Evolutionary conservation across 2,329 filamentous ascomycete genomes (phyloP), one percentile per base, ranked within the genome.

Genomic region (Erysiphe pisi): DNA sequence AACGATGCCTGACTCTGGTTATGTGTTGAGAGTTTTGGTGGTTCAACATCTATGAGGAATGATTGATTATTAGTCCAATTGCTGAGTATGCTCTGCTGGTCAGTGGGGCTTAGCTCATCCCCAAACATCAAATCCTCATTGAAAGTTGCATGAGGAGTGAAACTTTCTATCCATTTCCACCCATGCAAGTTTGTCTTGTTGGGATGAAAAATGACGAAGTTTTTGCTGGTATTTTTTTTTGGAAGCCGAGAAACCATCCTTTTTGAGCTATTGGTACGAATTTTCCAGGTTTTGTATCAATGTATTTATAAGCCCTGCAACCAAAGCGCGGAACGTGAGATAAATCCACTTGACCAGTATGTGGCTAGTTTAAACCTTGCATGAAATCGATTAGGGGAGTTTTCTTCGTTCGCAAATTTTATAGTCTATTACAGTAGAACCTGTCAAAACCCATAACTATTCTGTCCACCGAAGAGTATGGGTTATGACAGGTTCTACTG

Each of bases 321-420:
- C 63, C 6, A 43, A 36, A 70, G 28, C 63, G 63, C 16, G 63
- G 63, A 20, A 40, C 63, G 25, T 40, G 63, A 70, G 63, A 36
- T 25, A 70, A 70, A 43, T 70, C 63, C n/a, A 70, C 31, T 70
- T 70, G 25, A 70, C 31, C 63, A 36, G 63, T 36, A 43, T 70
- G 63, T 61, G 63, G 63, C 49, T 74, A 40, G 40, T 25, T 74
- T 74, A 70, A 74, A 74, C 70, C 36, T 74, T 74, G 70, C 70
- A 74, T 7, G 40, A 74, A 49, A 74, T 74, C 25, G 31, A 25
- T 74, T 49, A 74, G 22, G 12, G 36, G 70, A 74, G 40, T 47
- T 47, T 74, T 74, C 31, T 74, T 74, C n/a, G 70, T 74, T 22
- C 70, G 40, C 70, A 74, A 47, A n/a, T 28, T n/a, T 6, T 74